Evolutionary conservation across 164 flowering plant species (phyloP), one percentile per base, ranked within the genome.

Genomic region (Vitis amurensis): DNA sequence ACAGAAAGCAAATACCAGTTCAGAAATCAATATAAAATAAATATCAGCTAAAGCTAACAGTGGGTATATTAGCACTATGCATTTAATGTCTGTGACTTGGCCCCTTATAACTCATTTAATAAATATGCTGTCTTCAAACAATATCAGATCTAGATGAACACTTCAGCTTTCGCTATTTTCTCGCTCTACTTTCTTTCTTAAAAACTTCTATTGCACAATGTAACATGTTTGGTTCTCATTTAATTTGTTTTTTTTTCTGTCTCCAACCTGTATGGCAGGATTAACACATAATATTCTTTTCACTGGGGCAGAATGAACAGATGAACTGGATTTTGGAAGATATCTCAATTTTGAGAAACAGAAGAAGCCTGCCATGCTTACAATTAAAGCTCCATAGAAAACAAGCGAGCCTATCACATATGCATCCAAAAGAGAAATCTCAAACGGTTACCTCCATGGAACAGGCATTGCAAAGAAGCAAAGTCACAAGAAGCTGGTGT

Each of bases 401-500:
- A 17, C 63, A 49, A 3, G 61, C 19, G 47, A 68, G 15, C 29
- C 10, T 16, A 14, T 12, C 15, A 47, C 15, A 17, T 49, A 16
- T 5, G 48, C 16, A 9, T 37, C 29, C 10, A 44, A 47, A 58
- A 69, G 16, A 50, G 27, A 23, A 68, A 61, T 44, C 19, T 29
- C 11, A 63, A 47, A n/a, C 44, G 58, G 57, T 79, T 75, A 92
- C 99, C 92, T 95, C 99, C 99, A 95, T 95, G 55, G 99, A 86
- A 74, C 80, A 85, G 27, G 99, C 99, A 87, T 95, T 94, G 71
- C 99, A 90, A 1, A 94, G 82, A 66, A 94, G 98, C 82, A 94
- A 71, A 19, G 99, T 94, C 59, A 94, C 99, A 53, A 94, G 91
- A 76, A 94, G 95, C 77, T 89, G 97, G 73, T 94, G 98, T 75